Evolutionary conservation across 2,329 filamentous ascomycete genomes (phyloP).

Genomic region (Hypocrella siamensis): DNA sequence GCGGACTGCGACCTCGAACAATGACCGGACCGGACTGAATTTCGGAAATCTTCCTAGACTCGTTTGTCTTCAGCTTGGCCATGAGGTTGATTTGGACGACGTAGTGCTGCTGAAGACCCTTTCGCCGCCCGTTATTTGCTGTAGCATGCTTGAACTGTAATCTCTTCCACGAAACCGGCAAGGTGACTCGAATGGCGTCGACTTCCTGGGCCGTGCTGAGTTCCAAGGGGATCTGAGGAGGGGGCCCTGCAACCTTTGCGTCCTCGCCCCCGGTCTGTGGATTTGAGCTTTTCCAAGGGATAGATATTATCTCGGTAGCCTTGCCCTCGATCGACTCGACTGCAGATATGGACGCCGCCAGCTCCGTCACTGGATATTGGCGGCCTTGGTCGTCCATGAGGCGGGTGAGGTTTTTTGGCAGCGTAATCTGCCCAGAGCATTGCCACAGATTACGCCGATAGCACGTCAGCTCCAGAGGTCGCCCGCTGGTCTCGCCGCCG

Average conservation of each 20-base stretch:
- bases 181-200: conserved; percentile 61
- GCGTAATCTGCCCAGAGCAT: conserved; percentile 71
- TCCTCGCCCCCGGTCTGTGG: conserved; percentile 33
- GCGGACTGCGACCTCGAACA: conserved; percentile 77
- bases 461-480: conserved; percentile 74
- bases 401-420: conserved; percentile 58
- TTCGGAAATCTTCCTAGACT: conserved; percentile 62
- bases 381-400: conserved; percentile 61
- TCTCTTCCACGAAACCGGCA: conserved; percentile 85
- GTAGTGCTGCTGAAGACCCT: conserved; percentile 92
- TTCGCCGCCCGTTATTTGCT: conserved; percentile 85
- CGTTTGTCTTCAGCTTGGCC: conserved; percentile 54
- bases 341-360: conserved; percentile 71
- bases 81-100: conserved; percentile 73
- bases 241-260: conserved; percentile 31
- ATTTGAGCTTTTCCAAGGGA: conserved; percentile 80
- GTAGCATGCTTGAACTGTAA: conserved; percentile 93
- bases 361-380: conserved; percentile 58
- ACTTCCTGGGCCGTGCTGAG: conserved; percentile 47
- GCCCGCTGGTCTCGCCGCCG: conserved; percentile 36
- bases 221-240: conserved; percentile 39
- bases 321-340: conserved; percentile 89
- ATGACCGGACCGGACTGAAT: conserved; percentile 88
- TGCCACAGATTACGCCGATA: conserved; percentile 92
- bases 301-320: conserved; percentile 82